Evolutionary conservation across 768 basidiomycete species (phyloP).

Genomic region (Suillus clintonianus): DNA sequence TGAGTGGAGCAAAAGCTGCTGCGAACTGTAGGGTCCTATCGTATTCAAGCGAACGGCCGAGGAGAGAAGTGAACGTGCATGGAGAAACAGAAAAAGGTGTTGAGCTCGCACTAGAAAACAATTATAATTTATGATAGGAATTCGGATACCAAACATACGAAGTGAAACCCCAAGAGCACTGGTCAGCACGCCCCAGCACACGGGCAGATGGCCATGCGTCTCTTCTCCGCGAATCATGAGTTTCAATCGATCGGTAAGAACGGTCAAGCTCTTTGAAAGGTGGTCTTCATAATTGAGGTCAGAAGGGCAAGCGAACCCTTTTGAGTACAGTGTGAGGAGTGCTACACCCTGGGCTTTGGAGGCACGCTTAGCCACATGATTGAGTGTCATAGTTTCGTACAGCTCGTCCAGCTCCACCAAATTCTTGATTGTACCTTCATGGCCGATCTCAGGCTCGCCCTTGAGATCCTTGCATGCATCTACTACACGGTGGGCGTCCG

Average conservation of each 20-base stretch:
- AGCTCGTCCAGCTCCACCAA: constrained; percentile 66
- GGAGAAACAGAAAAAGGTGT: constrained; percentile 90
- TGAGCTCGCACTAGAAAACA: constrained; percentile 67
- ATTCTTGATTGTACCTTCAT: constrained; percentile 14
- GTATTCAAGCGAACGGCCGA: constrained; percentile 91
- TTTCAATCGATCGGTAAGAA: constrained; percentile 71
- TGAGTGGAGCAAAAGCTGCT: constrained; percentile 80
- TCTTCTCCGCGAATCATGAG: constrained; percentile 62
- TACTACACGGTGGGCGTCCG: constrained; percentile 60
- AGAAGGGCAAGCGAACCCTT: constrained; percentile 69
- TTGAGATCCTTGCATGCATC: constrained; percentile 13
- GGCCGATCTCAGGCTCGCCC: not conserved
- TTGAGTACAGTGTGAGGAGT: constrained; percentile 83
- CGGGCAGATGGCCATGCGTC: constrained; percentile 78
- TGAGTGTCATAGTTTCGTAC: constrained; percentile 86
- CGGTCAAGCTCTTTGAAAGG: constrained; percentile 18
- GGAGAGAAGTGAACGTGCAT: constrained; percentile 86
- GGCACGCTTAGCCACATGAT: constrained; percentile 85
- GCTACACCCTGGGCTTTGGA: constrained; percentile 93
- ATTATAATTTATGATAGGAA: constrained; percentile 7
- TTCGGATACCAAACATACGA: constrained; percentile 44
- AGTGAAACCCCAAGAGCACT: constrained; percentile 72
- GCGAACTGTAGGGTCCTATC: constrained; percentile 90
- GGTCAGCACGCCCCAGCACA: constrained; percentile 89
- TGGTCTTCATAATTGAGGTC: constrained; percentile 20